Evolutionary conservation across 2,329 filamentous ascomycete genomes (phyloP), one percentile per base, ranked within the genome.

Genomic region (Nemania sp.): DNA sequence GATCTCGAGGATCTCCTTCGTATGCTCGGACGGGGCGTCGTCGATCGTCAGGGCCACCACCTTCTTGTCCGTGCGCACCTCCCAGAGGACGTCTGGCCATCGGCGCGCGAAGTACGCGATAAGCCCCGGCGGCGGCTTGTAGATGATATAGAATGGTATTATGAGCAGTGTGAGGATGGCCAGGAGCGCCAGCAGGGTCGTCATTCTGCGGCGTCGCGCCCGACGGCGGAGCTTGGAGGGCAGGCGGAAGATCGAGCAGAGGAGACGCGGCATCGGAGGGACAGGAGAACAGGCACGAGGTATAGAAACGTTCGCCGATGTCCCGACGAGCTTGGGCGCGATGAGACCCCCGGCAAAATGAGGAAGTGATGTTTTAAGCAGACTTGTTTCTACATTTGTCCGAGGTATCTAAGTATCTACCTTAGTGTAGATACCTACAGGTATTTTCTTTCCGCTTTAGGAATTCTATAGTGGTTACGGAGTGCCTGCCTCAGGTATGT

Each of bases 21-120:
- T 96, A 73, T 90, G 82, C 45, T 82, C 76, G 1, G 90, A 93
- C 0, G 92, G 92, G 29, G 87, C 90, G 76, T 97, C 92, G 78
- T 97, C 92, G 69, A 97, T 89, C 1, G 91, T 96, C 40, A 97
- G 81, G 0, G 91, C 92, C 17, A 97, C 81, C 25, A 94, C 76
- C 70, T 88, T 90, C 49, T 84, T 77, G 9, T 77, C 68, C 1
- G 83, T 81, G 34, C 71, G 69, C 45, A 90, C 82, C 66, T 90
- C 87, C 81, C 90, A 96, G 13, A 96, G 81, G 3, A 96, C 89
- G 68, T 92, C 87, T 1, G 91, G 90, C 83, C 90, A 93, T 63
- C 83, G 86, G 67, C 78, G 78, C 69, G 88, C 83, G 60, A 96
- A 85, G 78, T 89, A 89, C 59, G 80, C 77, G 72, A 96, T 89